Conservation (phyloP, 257 asterid genomes). For the Plantago elongata region DNA sequence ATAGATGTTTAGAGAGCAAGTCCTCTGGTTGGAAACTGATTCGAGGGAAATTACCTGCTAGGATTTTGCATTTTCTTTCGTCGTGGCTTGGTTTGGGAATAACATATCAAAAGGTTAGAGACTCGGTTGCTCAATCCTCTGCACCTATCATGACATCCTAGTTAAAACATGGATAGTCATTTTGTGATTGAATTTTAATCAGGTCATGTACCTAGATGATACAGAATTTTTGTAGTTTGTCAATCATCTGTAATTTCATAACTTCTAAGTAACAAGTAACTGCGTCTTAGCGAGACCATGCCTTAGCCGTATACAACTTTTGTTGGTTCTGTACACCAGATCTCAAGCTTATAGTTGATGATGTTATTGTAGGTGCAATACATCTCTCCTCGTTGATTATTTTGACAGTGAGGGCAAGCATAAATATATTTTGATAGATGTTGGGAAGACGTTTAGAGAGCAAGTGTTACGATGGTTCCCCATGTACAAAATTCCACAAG, state of each 20-base stretch:
- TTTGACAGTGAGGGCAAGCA: conserved; percentile 45
- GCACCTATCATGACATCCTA: too few species aligned
- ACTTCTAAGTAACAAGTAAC: not conserved
- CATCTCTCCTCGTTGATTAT: conserved; percentile 91
- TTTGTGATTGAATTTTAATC: too few species aligned
- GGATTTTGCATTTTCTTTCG: too few species aligned
- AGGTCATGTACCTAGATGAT: not conserved
- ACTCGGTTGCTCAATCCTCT: too few species aligned
- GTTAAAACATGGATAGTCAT: too few species aligned
- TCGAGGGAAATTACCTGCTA: too few species aligned
- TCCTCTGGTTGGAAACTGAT: too few species aligned
- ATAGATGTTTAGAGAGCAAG: too few species aligned
- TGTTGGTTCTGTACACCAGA: not conserved
- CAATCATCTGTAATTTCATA: not conserved
- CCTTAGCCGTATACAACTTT: not conserved
- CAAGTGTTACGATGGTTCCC: conserved; percentile 98
- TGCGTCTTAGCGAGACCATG: not conserved
- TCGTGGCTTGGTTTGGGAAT: too few species aligned
- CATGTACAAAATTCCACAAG: conserved; percentile 62
- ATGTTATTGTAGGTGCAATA: conserved; percentile 72
- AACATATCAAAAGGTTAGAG: too few species aligned
- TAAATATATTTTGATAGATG: conserved; percentile 85
- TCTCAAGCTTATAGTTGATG: conserved; percentile 22
- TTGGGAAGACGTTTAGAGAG: conserved; percentile 94
- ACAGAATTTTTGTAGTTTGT: not conserved